Base-by-base conservation (phyloP, 1,284 basidiomycete species). In the Boletus holoroseus region DNA sequence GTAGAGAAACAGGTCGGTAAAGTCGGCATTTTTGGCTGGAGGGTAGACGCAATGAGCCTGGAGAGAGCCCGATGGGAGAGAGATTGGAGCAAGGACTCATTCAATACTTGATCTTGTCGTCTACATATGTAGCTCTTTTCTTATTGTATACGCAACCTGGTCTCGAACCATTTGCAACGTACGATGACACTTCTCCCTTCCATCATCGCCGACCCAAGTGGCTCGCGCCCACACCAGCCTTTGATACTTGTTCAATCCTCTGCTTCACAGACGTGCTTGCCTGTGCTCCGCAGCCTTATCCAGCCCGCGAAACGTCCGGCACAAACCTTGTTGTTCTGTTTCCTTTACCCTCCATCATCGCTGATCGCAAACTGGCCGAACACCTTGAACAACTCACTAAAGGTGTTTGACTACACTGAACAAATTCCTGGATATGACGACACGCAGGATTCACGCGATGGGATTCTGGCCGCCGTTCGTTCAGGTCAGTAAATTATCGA, bases 171-270 rank as follows among this genome's bases (percentile, higher is more conserved):
- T 36, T 36, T 8, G 28, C 27, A 34, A 43, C 41, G 6, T 2
- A 27, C 15, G 22, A 75, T 75, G 72, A 38, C 63, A 44, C 57
- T 63, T 44, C 62, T 73, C 45, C 76, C 62, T 61, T 72, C 51
- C 66, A 70, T 61, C 58, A 69, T 54, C 65, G 66, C 44, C 62
- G 54, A 57, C 38, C 62, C 65, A 31, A 50, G 49, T 13, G 52
- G 45, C 20, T 49, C 38, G 16, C 53, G 63, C 44, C 61, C 71
- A 41, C 71, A 73, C 43, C 74, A 79, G 37, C 73, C 76, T 5
- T 67, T 86, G 27, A 58, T 86, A 7, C 58, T 88, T 15, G 60
- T 88, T 15, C 83, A 88, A 57, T 87, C 85, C 1, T 83, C 85
- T 11, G 53, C 72, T 38, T 76, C 79, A 1, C 84, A 86, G 59